Evolutionary conservation across 148 eudicot species (phyloP), one percentile per base, ranked within the genome.

Genomic region (Talinum fruticosum): DNA sequence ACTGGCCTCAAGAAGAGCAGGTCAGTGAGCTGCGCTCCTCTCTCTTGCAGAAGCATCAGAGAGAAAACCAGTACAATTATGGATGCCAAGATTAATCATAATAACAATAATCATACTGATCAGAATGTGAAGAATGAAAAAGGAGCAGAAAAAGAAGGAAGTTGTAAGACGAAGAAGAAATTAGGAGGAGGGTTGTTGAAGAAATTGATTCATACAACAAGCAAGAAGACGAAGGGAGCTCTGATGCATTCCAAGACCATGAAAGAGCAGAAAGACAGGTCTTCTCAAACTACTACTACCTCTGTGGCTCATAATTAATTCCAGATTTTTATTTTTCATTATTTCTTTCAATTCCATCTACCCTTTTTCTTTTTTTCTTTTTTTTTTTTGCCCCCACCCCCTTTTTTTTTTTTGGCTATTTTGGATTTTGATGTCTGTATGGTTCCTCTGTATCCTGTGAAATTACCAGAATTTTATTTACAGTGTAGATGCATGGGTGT

Each of bases 131-230:
- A 57, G 14, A 12, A n/a, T 6, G 28, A 59, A 8, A 8, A 24
- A 23, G 26, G 23, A 49, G 73, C 57, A 0, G 75, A 70, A 3
- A 13, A 71, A n/a, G 68, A 65, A 14, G 69, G 61, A 15, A 71
- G 24, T 19, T n/a, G 26, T 37, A 49, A 35, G 7, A 87, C 54
- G 82, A 85, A 83, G 79, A 86, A 85, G 64, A 59, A 59, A 51
- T 2, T 51, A 51, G 57, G 57, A 69, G 76, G 75, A 80, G 91
- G 93, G 75, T 89, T 90, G 65, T 87, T 89, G 88, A 83, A 83
- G 83, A 90, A 80, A 79, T 76, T 90, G 74, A 78, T 90, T 14
- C 53, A 84, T 35, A 81, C 94, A 0, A 87, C 87, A 0, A 75
- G 89, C 37, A 88, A 76, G 85, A 88, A 83, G 71, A 76, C 85